Base-by-base conservation (phyloP, 1,139 yeast genomes). In the Yamadazyma dushanensis region DNA sequence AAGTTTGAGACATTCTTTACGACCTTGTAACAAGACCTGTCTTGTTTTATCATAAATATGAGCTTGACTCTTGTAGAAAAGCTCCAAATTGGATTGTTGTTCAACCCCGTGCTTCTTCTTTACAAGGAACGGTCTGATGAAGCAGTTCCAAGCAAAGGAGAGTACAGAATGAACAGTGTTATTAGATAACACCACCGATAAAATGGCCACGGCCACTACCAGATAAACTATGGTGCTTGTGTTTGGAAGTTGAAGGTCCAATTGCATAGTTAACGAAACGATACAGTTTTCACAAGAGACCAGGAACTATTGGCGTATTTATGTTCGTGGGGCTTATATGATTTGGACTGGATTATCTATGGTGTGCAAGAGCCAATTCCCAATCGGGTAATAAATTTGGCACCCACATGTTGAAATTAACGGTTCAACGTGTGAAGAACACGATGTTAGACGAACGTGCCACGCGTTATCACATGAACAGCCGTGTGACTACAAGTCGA, bases 51-150 rank as follows among this genome's bases (percentile, higher is more conserved):
- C 94, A 55, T 85, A 85, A 37, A 84, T 73, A 38, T 73, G 77
- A 10, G 94, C 94, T 56, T 85, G 95, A 35, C 79, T 80, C 49
- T 78, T 75, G 61, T 85, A 85, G 54, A 85, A 85, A 27, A 72
- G 62, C 54, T 85, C 95, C 42, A 85, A 68, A 14, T 82, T 79
- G 19, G 74, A 74, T 53, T 83, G 90, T 52, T 83, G 58, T 37
- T 65, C 68, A 20, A 57, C 15, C 10, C 45, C 20, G 39, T 32
- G 31, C 33, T 51, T 47, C 22, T 43, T 45, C 35, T 70, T 65
- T 26, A 67, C 56, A 14, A 73, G 60, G 43, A 83, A 72, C 1
- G 95, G 95, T 53, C 80, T 83, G 45, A 85, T 51, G 51, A 85
- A 85, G 52, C 95, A 85, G 25, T 45, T 70, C 73, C 74, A 70